Base-by-base conservation (phyloP, 495 filamentous ascomycete species). In the Tetracladium marchalianum region DNA sequence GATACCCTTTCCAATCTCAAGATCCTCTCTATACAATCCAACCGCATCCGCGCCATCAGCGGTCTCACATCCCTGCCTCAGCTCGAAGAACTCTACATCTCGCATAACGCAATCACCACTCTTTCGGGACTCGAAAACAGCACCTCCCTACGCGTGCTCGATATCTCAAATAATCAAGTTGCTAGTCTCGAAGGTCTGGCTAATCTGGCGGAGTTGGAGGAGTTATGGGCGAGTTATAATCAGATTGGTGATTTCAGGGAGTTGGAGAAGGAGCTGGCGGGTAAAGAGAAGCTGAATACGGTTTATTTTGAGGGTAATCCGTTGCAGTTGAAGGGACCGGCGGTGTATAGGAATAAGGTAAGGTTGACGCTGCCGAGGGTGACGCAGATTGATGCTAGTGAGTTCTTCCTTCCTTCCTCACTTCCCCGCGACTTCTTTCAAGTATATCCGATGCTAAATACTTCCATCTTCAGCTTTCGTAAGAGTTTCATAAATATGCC, bases 231-330 rank as follows among this genome's bases (percentile, higher is more conserved):
- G 16, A 95, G 88, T 51, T 85, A 89, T 59, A 95, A 95, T 62
- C 69, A 82, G 56, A 60, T 99, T 7, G 62, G 67, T 6, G 82
- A 80, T 58, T 90, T 96, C 51, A 71, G 75, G 33, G 92, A 97
- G 56, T 76, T 97, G 5, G 90, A 95, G 66, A 69, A 73, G 46
- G 79, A 87, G 63, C 65, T 97, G 42, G 72, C 60, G 47, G 81
- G 86, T 52, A 93, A 90, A 66, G 67, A 85, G 62, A 69, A 81
- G 35, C 65, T 99, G 56, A 72, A 83, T 48, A 97, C 93, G 2
- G 90, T 99, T 19, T 99, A 99, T 62, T 93, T 99, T 57, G 92
- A 99, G 63, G 90, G 88, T 0, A 96, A 95, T 57, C 92, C 92
- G 38, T 60, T 99, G 56, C 90, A 97, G 69, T 71, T 71, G 53